phyloP scores from a whole-genome alignment of 2,329 filamentous ascomycete genomes.

The Pleurostoma richardsiae region DNA sequence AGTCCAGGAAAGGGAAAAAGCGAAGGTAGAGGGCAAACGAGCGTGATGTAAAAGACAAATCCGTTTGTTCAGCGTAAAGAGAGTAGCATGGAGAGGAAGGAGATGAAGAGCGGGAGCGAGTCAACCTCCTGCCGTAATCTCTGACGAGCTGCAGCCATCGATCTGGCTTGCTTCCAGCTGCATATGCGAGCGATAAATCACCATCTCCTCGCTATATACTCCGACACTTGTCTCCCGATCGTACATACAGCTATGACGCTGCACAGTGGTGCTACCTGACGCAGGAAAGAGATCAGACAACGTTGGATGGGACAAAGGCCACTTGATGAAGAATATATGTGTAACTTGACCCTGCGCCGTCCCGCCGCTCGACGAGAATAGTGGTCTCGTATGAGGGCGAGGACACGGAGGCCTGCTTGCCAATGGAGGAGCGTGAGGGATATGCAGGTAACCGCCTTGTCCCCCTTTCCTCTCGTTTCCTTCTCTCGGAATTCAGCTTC shows the following conservation, averaged over 20 bases:
- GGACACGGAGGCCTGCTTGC: slow-evolving; percentile 1
- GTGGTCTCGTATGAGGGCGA: slow-evolving; percentile 2
- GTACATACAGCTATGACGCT: background rate
- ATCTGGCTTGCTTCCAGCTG: background rate
- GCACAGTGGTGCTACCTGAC: background rate
- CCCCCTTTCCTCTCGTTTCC: slow-evolving; percentile 3
- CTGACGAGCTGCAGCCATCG: background rate
- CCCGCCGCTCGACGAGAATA: slow-evolving; percentile 9
- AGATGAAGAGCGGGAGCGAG: too few species aligned
- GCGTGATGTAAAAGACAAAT: background rate
- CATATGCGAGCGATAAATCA: background rate
- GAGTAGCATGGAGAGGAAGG: background rate
- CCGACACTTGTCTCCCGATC: background rate
- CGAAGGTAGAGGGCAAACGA: background rate
- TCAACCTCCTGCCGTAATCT: background rate
- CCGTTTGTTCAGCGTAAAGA: background rate
- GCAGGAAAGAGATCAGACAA: background rate
- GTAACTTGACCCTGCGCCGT: slow-evolving; percentile 7
- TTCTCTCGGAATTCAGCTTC: background rate
- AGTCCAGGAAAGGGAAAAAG: background rate
- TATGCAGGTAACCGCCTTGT: slow-evolving; percentile 8
- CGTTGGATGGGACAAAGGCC: slow-evolving; percentile 5
- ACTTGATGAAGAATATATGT: slow-evolving; percentile 7
- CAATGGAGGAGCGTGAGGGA: slow-evolving; percentile 1
- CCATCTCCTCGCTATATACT: background rate